Evolutionary conservation across 306 rosid genomes (phyloP), one percentile per base, ranked within the genome.

Genomic region (Quercus glauca): DNA sequence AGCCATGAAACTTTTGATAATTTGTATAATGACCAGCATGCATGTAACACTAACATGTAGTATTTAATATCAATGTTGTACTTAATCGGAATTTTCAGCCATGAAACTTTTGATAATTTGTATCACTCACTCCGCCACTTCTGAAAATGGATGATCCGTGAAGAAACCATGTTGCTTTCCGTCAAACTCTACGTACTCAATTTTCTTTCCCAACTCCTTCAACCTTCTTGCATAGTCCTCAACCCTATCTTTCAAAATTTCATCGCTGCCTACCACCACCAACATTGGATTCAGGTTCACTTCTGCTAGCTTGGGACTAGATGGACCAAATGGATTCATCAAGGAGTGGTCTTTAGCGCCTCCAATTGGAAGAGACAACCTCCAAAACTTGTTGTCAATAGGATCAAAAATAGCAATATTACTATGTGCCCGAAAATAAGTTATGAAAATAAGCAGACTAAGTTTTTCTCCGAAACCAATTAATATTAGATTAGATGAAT

Each of bases 151-250:
- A 81, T 87, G 82, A 73, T 88, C 86, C 0, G 94, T 88, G 86
- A 94, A 88, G 81, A 94, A 92, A 0, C 96, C 97, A 86, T 94
- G 98, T 80, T 94, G 76, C 13, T 80, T 75, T 4, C 93, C 98
- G 4, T 88, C 89, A 86, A 94, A 90, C 83, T 87, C 96, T 56
- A 94, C 64, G 55, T 87, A 92, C 55, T 88, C 84, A 60, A 89
- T 69, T 63, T 88, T 85, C 81, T 94, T 88, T 41, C 91, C 92
- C 21, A 86, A 28, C 57, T 82, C 75, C 81, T 88, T 84, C 15
- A 94, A 70, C 69, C 69, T 85, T 43, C 8, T 79, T 13, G 85
- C 93, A 74, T 92, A 94, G 21, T 75, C 64, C 76, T 74, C 70
- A 41, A 73, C 96, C 56, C 98, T 90, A 70, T 94, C 98, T 83